A percentile compares a stretch with the other conserved stretches of the same genome.
Conservation (phyloP, 2,329 filamentous ascomycete species). For the Trichophyton verrucosum region DNA sequence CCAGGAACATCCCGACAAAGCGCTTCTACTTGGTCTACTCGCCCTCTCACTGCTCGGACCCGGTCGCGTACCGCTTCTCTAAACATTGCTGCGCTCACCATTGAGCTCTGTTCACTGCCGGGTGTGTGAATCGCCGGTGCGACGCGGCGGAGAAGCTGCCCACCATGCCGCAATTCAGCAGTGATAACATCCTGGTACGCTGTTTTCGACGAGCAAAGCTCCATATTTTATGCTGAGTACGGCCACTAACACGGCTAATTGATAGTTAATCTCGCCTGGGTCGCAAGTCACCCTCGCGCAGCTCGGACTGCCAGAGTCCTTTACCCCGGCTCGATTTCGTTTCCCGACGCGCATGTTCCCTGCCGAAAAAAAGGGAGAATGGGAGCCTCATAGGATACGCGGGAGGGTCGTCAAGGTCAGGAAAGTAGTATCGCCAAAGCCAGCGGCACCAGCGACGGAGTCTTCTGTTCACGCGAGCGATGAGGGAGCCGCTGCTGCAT, state of each 20-base stretch:
- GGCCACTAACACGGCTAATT: neutral
- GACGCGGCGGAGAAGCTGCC: conserved; percentile 2
- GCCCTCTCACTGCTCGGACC: no score
- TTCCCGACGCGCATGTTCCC: conserved; percentile 90
- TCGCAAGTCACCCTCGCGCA: conserved; percentile 85
- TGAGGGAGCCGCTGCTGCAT: conserved; percentile 5
- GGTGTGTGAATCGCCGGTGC: neutral
- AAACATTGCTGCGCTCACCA: neutral
- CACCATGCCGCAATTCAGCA: conserved; percentile 40
- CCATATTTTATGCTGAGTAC: neutral
- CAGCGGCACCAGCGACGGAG: neutral
- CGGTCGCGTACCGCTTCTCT: neutral
- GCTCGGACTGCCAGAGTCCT: conserved; percentile 75
- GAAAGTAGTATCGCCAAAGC: conserved; percentile 2
- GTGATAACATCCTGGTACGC: conserved; percentile 41
- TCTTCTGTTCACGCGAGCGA: neutral
- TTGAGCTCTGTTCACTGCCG: neutral
- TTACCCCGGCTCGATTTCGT: conserved; percentile 77
- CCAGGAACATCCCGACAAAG: neutral
- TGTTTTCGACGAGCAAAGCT: neutral
- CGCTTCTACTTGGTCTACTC: neutral
- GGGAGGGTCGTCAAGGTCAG: conserved; percentile 29
- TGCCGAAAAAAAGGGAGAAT: conserved; percentile 61
- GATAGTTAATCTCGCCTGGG: conserved; percentile 47
- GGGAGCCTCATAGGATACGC: conserved; percentile 69